These are phyloP conservation scores for Beta vulgaris DNA, from an alignment of 148 eudicot genomes.

Conservation along the genomic window DNA sequence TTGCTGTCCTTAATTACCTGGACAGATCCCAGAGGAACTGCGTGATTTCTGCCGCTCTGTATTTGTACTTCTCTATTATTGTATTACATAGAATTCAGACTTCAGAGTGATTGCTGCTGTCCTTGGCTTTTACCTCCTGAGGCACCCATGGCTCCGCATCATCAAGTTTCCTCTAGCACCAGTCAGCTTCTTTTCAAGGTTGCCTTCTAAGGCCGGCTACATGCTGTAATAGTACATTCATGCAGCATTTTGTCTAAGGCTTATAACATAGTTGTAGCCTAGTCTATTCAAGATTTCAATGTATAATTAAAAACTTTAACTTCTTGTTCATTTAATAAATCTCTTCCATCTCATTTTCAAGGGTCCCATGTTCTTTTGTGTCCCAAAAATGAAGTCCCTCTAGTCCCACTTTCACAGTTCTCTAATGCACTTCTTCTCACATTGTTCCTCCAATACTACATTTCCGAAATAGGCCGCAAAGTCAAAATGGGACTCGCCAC, in stretches of 20 bases:
- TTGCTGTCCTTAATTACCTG: constrained; percentile 39
- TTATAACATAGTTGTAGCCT: no score
- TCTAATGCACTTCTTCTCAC: background rate
- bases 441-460: background rate
- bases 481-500: background rate
- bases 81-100: constrained; percentile 41
- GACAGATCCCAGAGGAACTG: constrained; percentile 45
- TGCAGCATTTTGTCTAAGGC: background rate
- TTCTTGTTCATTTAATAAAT: background rate
- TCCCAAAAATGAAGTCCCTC: no score
- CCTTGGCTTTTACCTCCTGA: constrained; percentile 34
- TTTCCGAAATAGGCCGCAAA: background rate
- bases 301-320: no score
- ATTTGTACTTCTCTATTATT: constrained; percentile 36
- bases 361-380: background rate
- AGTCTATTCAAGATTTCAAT: no score
- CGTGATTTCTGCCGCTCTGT: constrained; percentile 37
- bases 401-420: no score
- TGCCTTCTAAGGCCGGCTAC: constrained; percentile 40
- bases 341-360: background rate
- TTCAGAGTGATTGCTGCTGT: constrained; percentile 33
- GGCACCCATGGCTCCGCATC: constrained; percentile 44
- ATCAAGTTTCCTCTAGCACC: constrained; percentile 35
- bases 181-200: constrained; percentile 42
- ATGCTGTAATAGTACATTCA: constrained; percentile 23